Conservation (phyloP, 2,329 filamentous ascomycete genomes). For the Venturia asperata region DNA sequence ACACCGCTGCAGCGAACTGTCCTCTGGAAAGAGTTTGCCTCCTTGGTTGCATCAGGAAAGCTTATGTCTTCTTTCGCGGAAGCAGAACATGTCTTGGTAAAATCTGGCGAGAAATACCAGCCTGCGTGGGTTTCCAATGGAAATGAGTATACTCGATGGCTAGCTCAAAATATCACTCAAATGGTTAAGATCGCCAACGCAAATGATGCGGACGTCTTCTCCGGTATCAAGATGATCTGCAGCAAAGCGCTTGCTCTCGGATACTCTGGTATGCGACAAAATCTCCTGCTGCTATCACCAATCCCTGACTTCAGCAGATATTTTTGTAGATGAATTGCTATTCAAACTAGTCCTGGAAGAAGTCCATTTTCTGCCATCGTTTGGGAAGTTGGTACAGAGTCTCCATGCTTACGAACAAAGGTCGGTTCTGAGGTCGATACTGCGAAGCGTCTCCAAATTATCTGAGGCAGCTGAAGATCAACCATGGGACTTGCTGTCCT, state of each 20-base stretch:
- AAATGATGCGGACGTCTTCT: constrained; percentile 34
- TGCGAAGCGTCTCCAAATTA: constrained; percentile 27
- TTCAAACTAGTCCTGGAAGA: constrained; percentile 10
- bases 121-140: constrained; percentile 58
- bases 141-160: constrained; percentile 60
- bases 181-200: constrained; percentile 38
- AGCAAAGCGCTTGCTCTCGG: constrained; percentile 62
- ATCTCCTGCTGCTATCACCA: neutral
- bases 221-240: constrained; percentile 37
- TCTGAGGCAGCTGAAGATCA: constrained; percentile 18
- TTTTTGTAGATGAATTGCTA: constrained; percentile 5
- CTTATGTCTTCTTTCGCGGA: constrained; percentile 53
- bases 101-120: constrained; percentile 26
- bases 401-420: constrained; percentile 45
- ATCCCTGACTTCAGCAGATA: constrained; percentile 9
- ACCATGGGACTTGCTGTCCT: constrained; percentile 8
- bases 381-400: constrained; percentile 35
- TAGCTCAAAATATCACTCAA: constrained; percentile 55
- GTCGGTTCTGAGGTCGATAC: constrained; percentile 33
- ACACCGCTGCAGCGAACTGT: constrained; percentile 26
- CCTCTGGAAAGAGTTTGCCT: constrained; percentile 58
- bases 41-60: constrained; percentile 53
- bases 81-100: constrained; percentile 46
- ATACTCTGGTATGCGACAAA: constrained; percentile 38
- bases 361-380: constrained; percentile 24